Evolutionary conservation across 2,329 filamentous ascomycete species (phyloP), one percentile per base, ranked within the genome.

Genomic region (Penicillium corylophilum): DNA sequence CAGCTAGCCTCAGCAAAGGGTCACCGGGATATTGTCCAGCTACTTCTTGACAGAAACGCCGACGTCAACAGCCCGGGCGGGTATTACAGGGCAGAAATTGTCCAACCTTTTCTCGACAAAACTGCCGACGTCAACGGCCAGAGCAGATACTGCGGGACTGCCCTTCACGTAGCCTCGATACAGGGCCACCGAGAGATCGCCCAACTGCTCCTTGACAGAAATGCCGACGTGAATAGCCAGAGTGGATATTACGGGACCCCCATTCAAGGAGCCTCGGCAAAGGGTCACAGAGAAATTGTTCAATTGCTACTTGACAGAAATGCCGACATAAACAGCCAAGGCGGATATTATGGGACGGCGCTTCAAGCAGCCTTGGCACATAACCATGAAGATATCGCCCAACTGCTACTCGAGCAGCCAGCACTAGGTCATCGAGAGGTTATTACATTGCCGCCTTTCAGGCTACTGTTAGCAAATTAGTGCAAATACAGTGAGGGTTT

Each of bases 81-180:
- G n/a, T n/a, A n/a, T n/a, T n/a, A n/a, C n/a, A n/a, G n/a, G n/a
- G n/a, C n/a, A n/a, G n/a, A n/a, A n/a, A n/a, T n/a, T n/a, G n/a
- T n/a, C n/a, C n/a, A n/a, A n/a, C n/a, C n/a, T n/a, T n/a, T n/a
- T n/a, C n/a, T n/a, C n/a, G n/a, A n/a, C n/a, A n/a, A n/a, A n/a
- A n/a, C n/a, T n/a, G 62, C 61, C 2, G 46, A 64, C 26, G 48
- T 63, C n/a, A 62, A 64, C 26, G 51, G 53, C 4, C 47, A 22
- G 6, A 29, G 44, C n/a, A 9, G 24, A 26, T 26, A 26, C 24
- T 26, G 9, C 9, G 29, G 28, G 9, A 20, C 29, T 36, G 44
- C 44, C 9, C 44, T 46, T 10, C 15, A 46, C 5, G 20, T 28
- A 7, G 46, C 46, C 9, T 35, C 46, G 8, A 10, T 10, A 5